Base-by-base conservation (phyloP, 2,329 filamentous ascomycete species). In the Ascochyta viciae-villosae region DNA sequence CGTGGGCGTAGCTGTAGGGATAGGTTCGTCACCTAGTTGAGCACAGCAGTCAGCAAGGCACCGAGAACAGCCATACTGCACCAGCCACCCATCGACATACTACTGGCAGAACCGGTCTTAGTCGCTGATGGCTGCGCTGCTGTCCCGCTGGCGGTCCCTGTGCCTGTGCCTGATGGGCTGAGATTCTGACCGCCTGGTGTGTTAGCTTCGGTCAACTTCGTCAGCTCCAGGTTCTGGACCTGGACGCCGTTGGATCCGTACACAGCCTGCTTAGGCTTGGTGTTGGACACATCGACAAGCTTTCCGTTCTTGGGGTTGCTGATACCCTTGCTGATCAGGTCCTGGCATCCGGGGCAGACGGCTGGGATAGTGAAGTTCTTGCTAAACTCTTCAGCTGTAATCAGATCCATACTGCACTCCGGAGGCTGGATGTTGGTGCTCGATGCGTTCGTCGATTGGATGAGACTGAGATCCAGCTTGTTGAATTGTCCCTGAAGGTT, bases 291-390 rank as follows among this genome's bases (percentile, higher is more conserved):
- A 2, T 78, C 65, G 24, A 89, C 83, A 49, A 96, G 72, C 49
- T 76, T 74, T 38, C 81, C 81, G 4, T 72, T 73, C 35, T 87
- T 86, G 52, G 87, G 84, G 61, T 84, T 85, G 44, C 76, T 79
- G 57, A 96, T 85, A 60, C 94, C 93, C 44, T 89, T 86, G 63
- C 90, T 81, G 72, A 97, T 94, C 68, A 96, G 82, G 41, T 87
- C 81, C 35, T 87, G 88, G 62, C 87, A 89, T 4, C 84, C 80
- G 12, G 92, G 92, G 6, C 86, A 81, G 3, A 72, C 57, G 70
- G 77, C 43, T 89, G 93, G 93, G 54, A 96, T 80, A 41, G 87
- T 88, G 80, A 96, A 98, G 81, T 91, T 89, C 74, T 80, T 87
- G 76, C 84, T 85, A 81, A 96, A 96, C 59, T 82, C 84, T 31